These are phyloP conservation scores for Phytopythium helicoides DNA, from an alignment of 352 stramenopile species.

Conservation along the genomic window DNA sequence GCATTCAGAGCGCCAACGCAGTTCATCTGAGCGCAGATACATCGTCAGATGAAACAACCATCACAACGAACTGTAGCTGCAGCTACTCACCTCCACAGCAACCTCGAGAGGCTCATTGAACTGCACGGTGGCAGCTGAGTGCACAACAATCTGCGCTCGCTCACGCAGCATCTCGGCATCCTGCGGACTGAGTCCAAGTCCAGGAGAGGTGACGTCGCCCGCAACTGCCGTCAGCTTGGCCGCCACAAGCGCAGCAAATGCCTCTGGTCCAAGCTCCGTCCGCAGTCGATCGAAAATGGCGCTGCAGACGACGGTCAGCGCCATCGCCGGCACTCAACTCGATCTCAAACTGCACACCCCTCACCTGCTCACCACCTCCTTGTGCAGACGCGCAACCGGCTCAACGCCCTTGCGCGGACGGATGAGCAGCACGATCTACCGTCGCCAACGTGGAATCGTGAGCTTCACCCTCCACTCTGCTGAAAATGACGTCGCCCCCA, in stretches of 20 bases:
- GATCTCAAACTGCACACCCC: too few species aligned
- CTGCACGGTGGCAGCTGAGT: slow-evolving; percentile 84
- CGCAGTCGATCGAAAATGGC: slow-evolving; percentile 72
- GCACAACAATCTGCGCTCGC: slow-evolving; percentile 66
- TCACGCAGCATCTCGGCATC: slow-evolving; percentile 45
- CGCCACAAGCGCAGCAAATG: slow-evolving; percentile 47
- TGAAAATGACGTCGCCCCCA: too few species aligned
- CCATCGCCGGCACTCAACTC: too few species aligned
- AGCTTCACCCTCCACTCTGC: too few species aligned
- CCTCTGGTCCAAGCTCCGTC: slow-evolving; percentile 30
- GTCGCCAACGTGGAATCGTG: too few species aligned
- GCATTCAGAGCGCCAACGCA: slow-evolving; percentile 65
- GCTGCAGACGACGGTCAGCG: slow-evolving; percentile 26
- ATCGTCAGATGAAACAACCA: neutral
- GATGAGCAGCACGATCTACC: slow-evolving; percentile 73
- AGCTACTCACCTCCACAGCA: slow-evolving; percentile 46
- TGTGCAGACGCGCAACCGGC: slow-evolving; percentile 46
- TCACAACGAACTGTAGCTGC: neutral
- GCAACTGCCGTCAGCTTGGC: slow-evolving; percentile 62
- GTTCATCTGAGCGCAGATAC: slow-evolving; percentile 51
- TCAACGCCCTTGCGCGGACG: slow-evolving; percentile 70
- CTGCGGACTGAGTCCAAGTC: slow-evolving; percentile 47
- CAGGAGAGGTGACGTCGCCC: slow-evolving; percentile 66
- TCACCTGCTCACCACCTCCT: slow-evolving; percentile 69
- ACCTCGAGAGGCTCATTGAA: slow-evolving; percentile 88